Conservation (phyloP, 768 basidiomycete genomes). For the Pisolithus tinctorius region DNA sequence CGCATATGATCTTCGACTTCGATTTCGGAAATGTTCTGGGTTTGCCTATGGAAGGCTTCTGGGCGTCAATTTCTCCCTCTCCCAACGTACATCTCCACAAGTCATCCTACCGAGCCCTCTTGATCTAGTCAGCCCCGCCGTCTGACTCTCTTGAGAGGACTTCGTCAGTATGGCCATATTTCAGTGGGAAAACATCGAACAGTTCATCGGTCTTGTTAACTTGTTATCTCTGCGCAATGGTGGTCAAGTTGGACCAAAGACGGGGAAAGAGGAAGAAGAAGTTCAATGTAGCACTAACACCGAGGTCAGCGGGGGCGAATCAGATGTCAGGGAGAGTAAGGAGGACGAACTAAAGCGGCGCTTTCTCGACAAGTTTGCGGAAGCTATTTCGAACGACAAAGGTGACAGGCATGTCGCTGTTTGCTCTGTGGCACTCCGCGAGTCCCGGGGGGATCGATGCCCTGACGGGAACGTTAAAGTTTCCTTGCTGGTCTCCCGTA, state of each 20-base stretch:
- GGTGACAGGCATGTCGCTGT: not conserved
- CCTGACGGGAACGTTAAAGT: not conserved
- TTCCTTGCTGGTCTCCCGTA: not conserved
- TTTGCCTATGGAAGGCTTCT: too few species aligned
- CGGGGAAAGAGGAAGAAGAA: not conserved
- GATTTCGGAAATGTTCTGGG: too few species aligned
- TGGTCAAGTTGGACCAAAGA: not conserved
- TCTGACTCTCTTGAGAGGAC: too few species aligned
- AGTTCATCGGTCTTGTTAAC: conserved; percentile 1
- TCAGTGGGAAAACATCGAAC: conserved; percentile 1
- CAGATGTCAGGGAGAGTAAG: conserved; percentile 10
- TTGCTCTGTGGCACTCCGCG: not conserved
- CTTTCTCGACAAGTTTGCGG: not conserved
- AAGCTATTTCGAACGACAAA: not conserved
- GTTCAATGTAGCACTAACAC: too few species aligned
- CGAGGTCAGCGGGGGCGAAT: too few species aligned
- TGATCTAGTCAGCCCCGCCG: too few species aligned
- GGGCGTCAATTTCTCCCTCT: too few species aligned
- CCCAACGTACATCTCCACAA: too few species aligned
- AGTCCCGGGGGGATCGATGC: not conserved
- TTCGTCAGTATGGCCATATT: not conserved
- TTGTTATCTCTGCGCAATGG: not conserved
- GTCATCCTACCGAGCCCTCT: too few species aligned
- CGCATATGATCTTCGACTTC: too few species aligned
- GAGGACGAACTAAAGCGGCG: not conserved